These are phyloP conservation scores for Pichia nanzhaoensis DNA, from an alignment of 805 yeast genomes.

Conservation along the genomic window DNA sequence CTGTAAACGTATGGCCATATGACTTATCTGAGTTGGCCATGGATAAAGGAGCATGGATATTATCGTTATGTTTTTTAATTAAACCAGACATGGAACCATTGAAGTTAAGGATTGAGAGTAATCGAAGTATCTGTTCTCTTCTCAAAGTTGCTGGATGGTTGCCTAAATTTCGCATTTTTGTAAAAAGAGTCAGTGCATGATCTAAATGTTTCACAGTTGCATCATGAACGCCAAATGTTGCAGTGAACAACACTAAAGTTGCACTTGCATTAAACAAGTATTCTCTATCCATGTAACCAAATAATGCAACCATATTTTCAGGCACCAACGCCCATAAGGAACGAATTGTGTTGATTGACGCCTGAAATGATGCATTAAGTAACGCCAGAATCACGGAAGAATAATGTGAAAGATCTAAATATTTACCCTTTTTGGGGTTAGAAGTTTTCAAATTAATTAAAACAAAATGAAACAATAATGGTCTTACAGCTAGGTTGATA, in stretches of 20 bases:
- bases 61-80: conserved; percentile 52
- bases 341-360: conserved; percentile 68
- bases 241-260: conserved; percentile 63
- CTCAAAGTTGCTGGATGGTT: conserved; percentile 75
- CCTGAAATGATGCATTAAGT: conserved; percentile 72
- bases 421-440: conserved; percentile 33
- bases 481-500: conserved; percentile 70
- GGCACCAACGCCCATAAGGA: conserved; percentile 70
- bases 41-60: conserved; percentile 24
- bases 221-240: conserved; percentile 77
- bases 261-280: conserved; percentile 73
- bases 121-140: conserved; percentile 60
- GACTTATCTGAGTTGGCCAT: conserved; percentile 16
- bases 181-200: conserved; percentile 62
- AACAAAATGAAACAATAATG: conserved; percentile 69
- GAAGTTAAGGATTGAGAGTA: conserved; percentile 61
- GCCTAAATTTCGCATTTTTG: conserved; percentile 70
- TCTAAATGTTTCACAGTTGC: conserved; percentile 67
- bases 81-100: conserved; percentile 56
- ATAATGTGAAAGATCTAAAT: conserved; percentile 56
- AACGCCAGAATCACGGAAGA: conserved; percentile 63
- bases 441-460: conserved; percentile 48
- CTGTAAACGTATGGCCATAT: conserved; percentile 7
- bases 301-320: conserved; percentile 75
- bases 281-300: conserved; percentile 85